Base-by-base conservation (phyloP, 768 basidiomycete species). In the Lentinula lateritia region DNA sequence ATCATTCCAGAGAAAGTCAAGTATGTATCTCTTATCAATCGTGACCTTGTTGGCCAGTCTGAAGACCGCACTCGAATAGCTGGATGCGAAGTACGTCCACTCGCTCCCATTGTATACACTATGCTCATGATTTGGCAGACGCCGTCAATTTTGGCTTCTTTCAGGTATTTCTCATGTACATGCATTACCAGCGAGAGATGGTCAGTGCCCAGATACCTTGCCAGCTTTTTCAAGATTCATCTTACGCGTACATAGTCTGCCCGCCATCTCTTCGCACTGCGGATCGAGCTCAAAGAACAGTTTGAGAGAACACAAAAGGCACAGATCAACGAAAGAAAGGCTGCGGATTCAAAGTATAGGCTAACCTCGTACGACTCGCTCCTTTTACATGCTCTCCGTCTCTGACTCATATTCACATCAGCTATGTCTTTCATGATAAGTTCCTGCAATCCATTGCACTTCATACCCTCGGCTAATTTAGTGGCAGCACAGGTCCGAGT, bases 101-200 rank as follows among this genome's bases (percentile, higher is more conserved):
- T 43, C 35, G 52, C 58, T 42, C 15, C 50, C 13, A 56, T 15
- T 6, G 6, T n/a, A 9, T 6, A 32, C 48, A 58, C 8, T 38
- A 62, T 9, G 62, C 63, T 18, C 64, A 42, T 32, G 36, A 39
- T 58, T 59, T 64, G 45, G 9, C 59, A 87, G 85, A 81, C 68
- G 76, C 86, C 72, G 79, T 90, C 67, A 85, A 88, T 74, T 89
- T 91, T 67, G 72, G 88, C 57, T 68, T 91, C n/a, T 95, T 90
- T 71, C 89, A 93, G 63, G 78, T 75, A 3, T 93, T 95, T 72
- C 74, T 96, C 62, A 82, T 95, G 18, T 92, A 89, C 68, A 83
- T 90, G 3, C 85, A 87, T 70, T 88, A 86, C 64, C 82, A 82
- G 75, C 77, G 82, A 50, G 87, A 88, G 72, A 81, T 74, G 48